These are phyloP conservation scores for Paramarasmius palmivorus DNA, from an alignment of 1,284 basidiomycete species.

Conservation along the genomic window DNA sequence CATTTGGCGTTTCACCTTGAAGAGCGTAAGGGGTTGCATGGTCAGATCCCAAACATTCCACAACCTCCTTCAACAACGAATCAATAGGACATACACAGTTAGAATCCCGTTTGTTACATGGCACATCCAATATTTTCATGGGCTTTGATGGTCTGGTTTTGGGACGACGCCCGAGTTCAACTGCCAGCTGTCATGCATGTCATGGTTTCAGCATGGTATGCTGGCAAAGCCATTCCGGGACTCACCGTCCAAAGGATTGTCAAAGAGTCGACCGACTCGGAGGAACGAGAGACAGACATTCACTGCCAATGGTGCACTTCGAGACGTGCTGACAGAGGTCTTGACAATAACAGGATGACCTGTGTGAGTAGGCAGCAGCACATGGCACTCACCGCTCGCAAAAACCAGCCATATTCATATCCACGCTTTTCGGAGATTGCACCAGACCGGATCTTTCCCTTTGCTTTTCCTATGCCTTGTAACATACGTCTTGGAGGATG, in stretches of 20 bases:
- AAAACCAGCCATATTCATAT: too few species aligned
- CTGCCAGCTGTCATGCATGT: slow-evolving; percentile 35
- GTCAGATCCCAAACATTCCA: slow-evolving; percentile 72
- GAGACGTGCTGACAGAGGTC: too few species aligned
- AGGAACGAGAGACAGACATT: too few species aligned
- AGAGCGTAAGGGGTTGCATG: slow-evolving; percentile 45
- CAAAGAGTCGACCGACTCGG: slow-evolving; percentile 79
- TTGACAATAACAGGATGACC: too few species aligned
- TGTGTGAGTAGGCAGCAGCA: too few species aligned
- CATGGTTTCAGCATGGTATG: background rate
- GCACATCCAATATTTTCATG: slow-evolving; percentile 70
- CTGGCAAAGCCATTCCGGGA: background rate
- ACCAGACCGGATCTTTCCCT: too few species aligned
- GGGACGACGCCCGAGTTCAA: slow-evolving; percentile 65
- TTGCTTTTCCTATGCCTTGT: too few species aligned
- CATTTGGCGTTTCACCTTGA: slow-evolving; percentile 75
- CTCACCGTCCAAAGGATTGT: slow-evolving; percentile 64
- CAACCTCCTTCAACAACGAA: slow-evolving; percentile 63
- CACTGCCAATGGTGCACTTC: too few species aligned
- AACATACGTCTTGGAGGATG: too few species aligned
- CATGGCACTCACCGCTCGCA: too few species aligned
- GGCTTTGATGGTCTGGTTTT: slow-evolving; percentile 58
- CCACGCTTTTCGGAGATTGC: too few species aligned
- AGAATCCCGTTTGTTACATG: slow-evolving; percentile 61
- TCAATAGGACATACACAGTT: slow-evolving; percentile 70